phyloP scores from a whole-genome alignment of 768 basidiomycete genomes.

The Lactarius vividus region DNA sequence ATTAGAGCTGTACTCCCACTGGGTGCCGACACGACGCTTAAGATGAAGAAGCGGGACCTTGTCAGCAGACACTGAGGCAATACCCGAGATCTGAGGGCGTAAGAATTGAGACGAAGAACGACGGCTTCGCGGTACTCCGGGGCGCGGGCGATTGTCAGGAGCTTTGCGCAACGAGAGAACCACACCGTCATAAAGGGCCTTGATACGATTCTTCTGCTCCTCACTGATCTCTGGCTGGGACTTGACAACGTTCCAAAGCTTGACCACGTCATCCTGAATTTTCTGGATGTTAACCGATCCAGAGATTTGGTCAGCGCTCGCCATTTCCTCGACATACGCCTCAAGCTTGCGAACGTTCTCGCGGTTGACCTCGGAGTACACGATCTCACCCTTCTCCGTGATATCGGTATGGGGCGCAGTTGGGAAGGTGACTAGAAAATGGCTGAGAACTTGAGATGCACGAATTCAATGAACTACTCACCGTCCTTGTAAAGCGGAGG shows the following conservation, averaged over 20 bases:
- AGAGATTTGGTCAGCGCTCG: constrained; percentile 85
- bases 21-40: constrained; percentile 92
- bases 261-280: constrained; percentile 94
- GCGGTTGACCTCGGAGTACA: constrained; percentile 92
- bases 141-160: constrained; percentile 58
- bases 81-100: constrained; percentile 77
- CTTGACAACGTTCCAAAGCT: constrained; percentile 96
- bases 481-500: constrained; percentile 96
- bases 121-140: constrained; percentile 57
- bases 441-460: neutral
- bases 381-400: constrained; percentile 88
- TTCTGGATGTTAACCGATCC: constrained; percentile 91
- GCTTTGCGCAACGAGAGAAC: constrained; percentile 86
- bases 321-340: constrained; percentile 98
- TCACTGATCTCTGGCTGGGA: constrained; percentile 96
- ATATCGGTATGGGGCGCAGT: constrained; percentile 96
- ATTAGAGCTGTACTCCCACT: constrained; percentile 98
- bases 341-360: constrained; percentile 97
- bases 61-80: constrained; percentile 75
- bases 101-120: constrained; percentile 97
- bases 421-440: constrained; percentile 82
- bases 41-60: constrained; percentile 93
- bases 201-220: constrained; percentile 94
- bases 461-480: constrained; percentile 38
- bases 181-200: constrained; percentile 93